A percentile compares a stretch with the other conserved stretches of the same genome.
Conservation (phyloP, 78 protist genomes). For the Cavenderia fasciculata region DNA sequence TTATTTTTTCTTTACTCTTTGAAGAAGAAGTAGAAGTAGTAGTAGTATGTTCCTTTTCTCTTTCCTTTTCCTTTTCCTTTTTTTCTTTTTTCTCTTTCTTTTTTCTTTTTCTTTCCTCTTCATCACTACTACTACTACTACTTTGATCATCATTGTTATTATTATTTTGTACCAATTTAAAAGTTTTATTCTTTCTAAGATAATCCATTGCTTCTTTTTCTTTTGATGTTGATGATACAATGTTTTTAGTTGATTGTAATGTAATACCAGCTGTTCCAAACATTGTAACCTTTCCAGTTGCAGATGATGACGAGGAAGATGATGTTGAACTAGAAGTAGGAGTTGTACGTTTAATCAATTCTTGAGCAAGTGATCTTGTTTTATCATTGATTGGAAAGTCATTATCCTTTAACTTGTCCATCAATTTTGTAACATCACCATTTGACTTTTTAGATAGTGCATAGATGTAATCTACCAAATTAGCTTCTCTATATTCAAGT, state of each 20-base stretch:
- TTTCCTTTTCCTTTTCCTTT: slow-evolving; percentile 5
- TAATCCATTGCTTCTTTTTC: slow-evolving; percentile 22
- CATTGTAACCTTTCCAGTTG: too few relatives aligned
- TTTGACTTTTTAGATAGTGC: slow-evolving; percentile 53
- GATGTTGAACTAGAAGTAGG: background rate
- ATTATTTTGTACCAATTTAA: slow-evolving; percentile 7
- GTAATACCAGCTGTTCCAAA: too few relatives aligned
- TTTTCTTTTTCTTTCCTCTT: slow-evolving; percentile 28
- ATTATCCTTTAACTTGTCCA: slow-evolving; percentile 4
- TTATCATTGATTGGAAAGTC: slow-evolving; percentile 35
- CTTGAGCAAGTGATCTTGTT: slow-evolving; percentile 32
- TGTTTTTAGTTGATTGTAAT: too few relatives aligned
- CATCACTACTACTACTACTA: background rate
- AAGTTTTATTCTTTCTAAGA: slow-evolving; percentile 54
- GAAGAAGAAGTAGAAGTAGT: background rate
- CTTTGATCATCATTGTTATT: background rate
- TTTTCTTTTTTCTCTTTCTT: slow-evolving; percentile 9
- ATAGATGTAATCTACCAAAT: slow-evolving; percentile 54
- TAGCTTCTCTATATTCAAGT: slow-evolving; percentile 63
- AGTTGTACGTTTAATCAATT: slow-evolving; percentile 17
- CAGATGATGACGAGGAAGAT: background rate
- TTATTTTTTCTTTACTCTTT: background rate
- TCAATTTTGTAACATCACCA: slow-evolving; percentile 10
- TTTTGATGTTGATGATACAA: background rate
- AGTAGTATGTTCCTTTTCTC: background rate